phyloP scores from a whole-genome alignment of 2,329 filamentous ascomycete species.

The Nannizziopsis arthrosporioides region DNA sequence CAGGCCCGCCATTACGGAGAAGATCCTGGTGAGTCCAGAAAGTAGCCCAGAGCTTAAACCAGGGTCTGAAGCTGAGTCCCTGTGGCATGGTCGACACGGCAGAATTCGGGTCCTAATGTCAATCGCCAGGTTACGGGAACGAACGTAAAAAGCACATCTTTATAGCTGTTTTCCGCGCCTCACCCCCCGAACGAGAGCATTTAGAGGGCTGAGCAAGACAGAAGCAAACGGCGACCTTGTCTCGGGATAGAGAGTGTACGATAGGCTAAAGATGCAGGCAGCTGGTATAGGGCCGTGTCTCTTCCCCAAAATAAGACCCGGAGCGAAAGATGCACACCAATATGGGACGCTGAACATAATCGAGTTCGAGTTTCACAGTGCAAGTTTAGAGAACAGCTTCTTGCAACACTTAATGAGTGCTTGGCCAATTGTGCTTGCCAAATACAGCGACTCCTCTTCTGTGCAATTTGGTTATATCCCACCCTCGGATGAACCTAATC shows the following conservation, averaged over 20 bases:
- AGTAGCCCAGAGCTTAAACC: too few species aligned
- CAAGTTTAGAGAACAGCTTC: neutral
- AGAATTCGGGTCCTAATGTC: too few species aligned
- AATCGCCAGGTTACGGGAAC: too few species aligned
- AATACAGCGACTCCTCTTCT: neutral
- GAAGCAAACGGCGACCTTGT: neutral
- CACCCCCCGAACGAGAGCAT: too few species aligned
- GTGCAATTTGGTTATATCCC: neutral
- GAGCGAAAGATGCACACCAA: neutral
- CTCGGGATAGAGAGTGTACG: neutral
- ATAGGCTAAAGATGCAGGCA: neutral
- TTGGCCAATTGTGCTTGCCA: constrained; percentile 9
- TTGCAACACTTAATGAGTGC: neutral
- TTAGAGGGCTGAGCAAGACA: too few species aligned
- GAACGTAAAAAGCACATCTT: too few species aligned
- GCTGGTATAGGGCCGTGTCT: neutral
- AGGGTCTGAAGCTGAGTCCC: too few species aligned
- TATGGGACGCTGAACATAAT: neutral
- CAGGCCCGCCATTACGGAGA: too few species aligned
- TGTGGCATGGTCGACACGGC: too few species aligned
- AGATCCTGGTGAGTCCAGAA: too few species aligned
- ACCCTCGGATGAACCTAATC: neutral
- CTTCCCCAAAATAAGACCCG: neutral
- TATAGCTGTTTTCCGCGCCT: too few species aligned
- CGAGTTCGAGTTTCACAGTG: neutral